phyloP scores from a whole-genome alignment of 352 stramenopile genomes.

The Pythium utonaiense region DNA sequence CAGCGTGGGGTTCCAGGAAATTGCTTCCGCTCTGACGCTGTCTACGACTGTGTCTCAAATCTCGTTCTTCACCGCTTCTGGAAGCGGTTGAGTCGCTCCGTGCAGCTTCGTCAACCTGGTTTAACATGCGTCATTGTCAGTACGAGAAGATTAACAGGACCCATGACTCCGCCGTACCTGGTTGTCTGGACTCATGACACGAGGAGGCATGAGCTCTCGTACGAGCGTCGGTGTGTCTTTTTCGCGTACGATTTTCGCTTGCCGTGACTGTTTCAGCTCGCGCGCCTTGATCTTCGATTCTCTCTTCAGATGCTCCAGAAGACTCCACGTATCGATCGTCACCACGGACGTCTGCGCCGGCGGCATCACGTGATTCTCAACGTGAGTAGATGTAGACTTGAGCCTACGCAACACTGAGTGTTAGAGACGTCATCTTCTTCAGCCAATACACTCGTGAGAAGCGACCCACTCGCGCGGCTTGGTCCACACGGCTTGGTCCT shows the following conservation, averaged over 20 bases:
- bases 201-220: neutral
- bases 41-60: neutral
- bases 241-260: neutral
- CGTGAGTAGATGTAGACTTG: slow-evolving; percentile 5
- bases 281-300: slow-evolving; percentile 8
- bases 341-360: neutral
- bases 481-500: slow-evolving; percentile 56
- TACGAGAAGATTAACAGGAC: no score
- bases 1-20: neutral
- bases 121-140: no score
- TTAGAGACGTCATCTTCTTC: neutral
- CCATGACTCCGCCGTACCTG: neutral
- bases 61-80: slow-evolving; percentile 2
- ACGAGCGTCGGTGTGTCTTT: neutral
- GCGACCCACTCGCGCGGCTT: slow-evolving; percentile 29
- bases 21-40: neutral
- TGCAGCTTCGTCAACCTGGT: neutral
- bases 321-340: slow-evolving; percentile 13
- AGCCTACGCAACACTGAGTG: neutral
- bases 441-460: neutral
- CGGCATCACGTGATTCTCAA: slow-evolving; percentile 20
- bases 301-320: slow-evolving; percentile 12
- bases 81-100: slow-evolving; percentile 6
- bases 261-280: neutral
- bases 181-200: slow-evolving; percentile 1